A percentile compares a stretch with the other conserved stretches of the same genome.
phyloP scores from a whole-genome alignment of 164 flowering plant species.

The Umbellularia californica region DNA sequence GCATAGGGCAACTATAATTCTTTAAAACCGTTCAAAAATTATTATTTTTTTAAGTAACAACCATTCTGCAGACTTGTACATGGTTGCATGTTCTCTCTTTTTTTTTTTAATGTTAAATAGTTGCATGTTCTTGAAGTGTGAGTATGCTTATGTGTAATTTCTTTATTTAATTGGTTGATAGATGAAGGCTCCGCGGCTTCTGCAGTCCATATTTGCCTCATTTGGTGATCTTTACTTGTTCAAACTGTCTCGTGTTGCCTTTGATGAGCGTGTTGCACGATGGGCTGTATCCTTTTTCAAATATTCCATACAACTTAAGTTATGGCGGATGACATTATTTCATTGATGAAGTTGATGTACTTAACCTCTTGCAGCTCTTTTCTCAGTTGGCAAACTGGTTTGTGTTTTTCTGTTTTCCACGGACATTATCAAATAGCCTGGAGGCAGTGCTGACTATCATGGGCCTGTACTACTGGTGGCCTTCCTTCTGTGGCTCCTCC shows the following conservation, averaged over 20 bases:
- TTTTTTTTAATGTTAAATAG: not conserved
- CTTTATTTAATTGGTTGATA: slow-evolving; percentile 19
- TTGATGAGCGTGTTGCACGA: slow-evolving; percentile 57
- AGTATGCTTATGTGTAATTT: not conserved
- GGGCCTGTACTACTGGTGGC: slow-evolving; percentile 88
- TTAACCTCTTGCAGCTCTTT: slow-evolving; percentile 55
- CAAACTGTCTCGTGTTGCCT: slow-evolving; percentile 50
- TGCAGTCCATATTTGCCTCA: slow-evolving; percentile 80
- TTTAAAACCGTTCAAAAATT: too few relatives aligned
- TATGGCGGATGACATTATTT: not conserved
- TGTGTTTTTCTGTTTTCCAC: slow-evolving; percentile 76
- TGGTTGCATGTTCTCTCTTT: not conserved
- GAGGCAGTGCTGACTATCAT: slow-evolving; percentile 82
- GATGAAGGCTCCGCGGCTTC: slow-evolving; percentile 72
- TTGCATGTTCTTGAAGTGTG: not conserved
- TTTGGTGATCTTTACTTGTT: slow-evolving; percentile 85
- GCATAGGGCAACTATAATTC: too few relatives aligned
- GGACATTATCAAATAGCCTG: slow-evolving; percentile 85
- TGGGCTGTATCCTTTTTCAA: slow-evolving; percentile 85
- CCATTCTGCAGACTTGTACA: too few relatives aligned
- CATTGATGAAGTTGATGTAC: slow-evolving; percentile 8
- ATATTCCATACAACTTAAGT: not conserved
- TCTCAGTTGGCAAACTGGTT: slow-evolving; percentile 86
- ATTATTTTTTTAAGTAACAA: too few relatives aligned
- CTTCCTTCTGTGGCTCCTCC: slow-evolving; percentile 51